A percentile compares a stretch with the other conserved stretches of the same genome.
Conservation (phyloP, 352 stramenopile genomes). For the Globisporangium emineosum region DNA sequence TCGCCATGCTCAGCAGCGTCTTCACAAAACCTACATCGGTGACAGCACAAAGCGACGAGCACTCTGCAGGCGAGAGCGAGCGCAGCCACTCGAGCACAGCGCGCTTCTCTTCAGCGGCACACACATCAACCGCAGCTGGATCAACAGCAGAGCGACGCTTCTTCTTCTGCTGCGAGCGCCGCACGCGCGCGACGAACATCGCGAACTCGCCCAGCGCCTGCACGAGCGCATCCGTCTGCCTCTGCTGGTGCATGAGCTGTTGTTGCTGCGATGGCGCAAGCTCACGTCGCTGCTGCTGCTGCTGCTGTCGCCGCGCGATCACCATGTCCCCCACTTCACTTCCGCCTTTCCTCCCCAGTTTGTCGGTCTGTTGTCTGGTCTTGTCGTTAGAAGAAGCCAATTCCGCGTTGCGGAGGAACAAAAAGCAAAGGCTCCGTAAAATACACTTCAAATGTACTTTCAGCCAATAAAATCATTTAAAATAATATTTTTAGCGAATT, state of each 20-base stretch:
- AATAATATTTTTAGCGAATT: neutral
- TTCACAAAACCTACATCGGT: slow-evolving; percentile 75
- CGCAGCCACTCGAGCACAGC: slow-evolving; percentile 52
- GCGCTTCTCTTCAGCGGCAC: slow-evolving; percentile 24
- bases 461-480: neutral
- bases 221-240: slow-evolving; percentile 26
- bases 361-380: neutral
- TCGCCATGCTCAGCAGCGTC: slow-evolving; percentile 71
- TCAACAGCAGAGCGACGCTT: slow-evolving; percentile 4
- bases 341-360: neutral
- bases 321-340: slow-evolving; percentile 5
- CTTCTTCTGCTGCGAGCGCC: slow-evolving; percentile 19
- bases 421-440: neutral
- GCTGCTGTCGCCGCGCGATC: neutral
- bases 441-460: neutral
- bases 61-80: slow-evolving; percentile 33
- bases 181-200: slow-evolving; percentile 32
- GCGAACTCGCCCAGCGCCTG: slow-evolving; percentile 62
- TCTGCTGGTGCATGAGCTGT: slow-evolving; percentile 3
- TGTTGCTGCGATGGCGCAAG: neutral
- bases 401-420: neutral
- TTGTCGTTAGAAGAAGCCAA: slow-evolving; percentile 3
- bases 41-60: slow-evolving; percentile 59
- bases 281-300: slow-evolving; percentile 1
- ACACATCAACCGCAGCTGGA: neutral